Base-by-base conservation (phyloP, 176 grass and related monocot species). In the Oryza rufipogon region DNA sequence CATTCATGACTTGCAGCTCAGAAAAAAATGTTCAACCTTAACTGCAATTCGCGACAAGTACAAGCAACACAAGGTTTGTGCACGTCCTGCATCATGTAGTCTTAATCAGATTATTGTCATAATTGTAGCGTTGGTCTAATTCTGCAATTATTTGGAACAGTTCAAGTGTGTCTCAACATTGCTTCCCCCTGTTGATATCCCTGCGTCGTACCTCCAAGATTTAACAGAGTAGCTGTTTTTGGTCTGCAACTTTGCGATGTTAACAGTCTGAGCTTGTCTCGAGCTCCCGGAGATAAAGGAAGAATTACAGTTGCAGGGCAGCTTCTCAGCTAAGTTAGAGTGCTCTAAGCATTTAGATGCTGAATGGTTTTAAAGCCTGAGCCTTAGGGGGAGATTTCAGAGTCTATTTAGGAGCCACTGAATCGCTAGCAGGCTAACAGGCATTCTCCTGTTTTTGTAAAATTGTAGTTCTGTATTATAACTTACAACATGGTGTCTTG, bases 1-100 rank as follows among this genome's bases (percentile, higher is more conserved):
- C 22, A 78, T 99, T 49, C 91, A 94, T 86, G 91, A 92, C 10
- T 87, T 99, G 80, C 97, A 99, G 83, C 86, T 96, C 61, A 89
- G 75, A 34, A 92, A 75, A 64, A 99, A 85, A 81, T 79, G 78
- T 33, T 38, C 86, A 46, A 81, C 61, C 9, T 76, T 92, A 54
- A 66, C 22, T 0, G 91, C 93, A 54, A 86, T 96, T 73, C 87
- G 90, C 38, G 93, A 94, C 5, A 99, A 99, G 84, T 99, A 96
- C 87, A 99, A 89, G 88, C 89, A 92, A 34, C 93, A 94, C 64
- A 94, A 79, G 86, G 97, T 96, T 89, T 84, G 77, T 46, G 72
- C 76, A 85, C 3, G 7, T 88, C 68, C 68, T 82, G 64, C 22
- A 74, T 11, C 30, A 83, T 78, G 19, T 34, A 68, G 6, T 66